Evolutionary conservation across 164 flowering plant genomes (phyloP).

Genomic region (Warburgia ugandensis): DNA sequence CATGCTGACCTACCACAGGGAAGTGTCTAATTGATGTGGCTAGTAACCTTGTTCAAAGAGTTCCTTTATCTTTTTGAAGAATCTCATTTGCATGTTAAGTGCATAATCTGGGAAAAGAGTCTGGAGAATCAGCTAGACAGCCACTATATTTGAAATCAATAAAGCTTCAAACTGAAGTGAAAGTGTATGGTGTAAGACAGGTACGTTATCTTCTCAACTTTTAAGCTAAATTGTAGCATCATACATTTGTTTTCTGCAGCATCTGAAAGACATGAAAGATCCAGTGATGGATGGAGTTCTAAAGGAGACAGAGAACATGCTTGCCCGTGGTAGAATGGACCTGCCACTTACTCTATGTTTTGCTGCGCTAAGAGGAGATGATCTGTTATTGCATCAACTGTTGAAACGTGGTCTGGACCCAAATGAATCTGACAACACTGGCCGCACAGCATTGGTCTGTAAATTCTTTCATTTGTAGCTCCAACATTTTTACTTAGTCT

Average conservation of each 20-base stretch:
- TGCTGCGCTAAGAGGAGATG: slow-evolving; percentile 77
- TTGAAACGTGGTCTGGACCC: slow-evolving; percentile 73
- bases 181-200: not conserved
- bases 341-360: slow-evolving; percentile 83
- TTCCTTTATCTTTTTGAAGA: not conserved
- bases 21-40: not conserved
- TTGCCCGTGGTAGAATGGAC: slow-evolving; percentile 83
- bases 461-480: not conserved
- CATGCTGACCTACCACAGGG: not conserved
- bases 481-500: not conserved
- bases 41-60: not conserved
- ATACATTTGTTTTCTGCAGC: slow-evolving; percentile 38
- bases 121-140: too few relatives aligned
- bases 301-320: slow-evolving; percentile 77
- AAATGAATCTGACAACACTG: slow-evolving; percentile 76
- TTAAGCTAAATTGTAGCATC: too few relatives aligned
- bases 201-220: not conserved
- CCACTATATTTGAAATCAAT: too few relatives aligned
- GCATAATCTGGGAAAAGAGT: too few relatives aligned
- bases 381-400: slow-evolving; percentile 53
- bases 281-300: slow-evolving; percentile 76
- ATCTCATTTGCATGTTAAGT: not conserved
- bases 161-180: too few relatives aligned
- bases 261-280: slow-evolving; percentile 60
- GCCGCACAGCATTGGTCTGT: slow-evolving; percentile 72